Conservation (phyloP, 2,329 filamentous ascomycete species). For the Apiospora malaysiana region DNA sequence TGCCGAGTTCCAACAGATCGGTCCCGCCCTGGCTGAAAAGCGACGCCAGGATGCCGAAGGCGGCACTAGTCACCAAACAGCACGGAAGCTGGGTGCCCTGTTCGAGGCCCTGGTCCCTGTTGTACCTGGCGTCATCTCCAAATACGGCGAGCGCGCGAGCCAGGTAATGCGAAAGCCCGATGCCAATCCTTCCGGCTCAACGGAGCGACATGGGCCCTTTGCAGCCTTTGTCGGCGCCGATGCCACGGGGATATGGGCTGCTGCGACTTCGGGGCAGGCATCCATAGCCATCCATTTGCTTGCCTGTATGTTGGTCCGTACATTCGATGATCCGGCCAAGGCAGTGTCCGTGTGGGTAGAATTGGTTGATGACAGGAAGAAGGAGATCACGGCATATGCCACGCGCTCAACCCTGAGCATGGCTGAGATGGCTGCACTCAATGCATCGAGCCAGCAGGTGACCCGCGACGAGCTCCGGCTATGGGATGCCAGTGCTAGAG, state of each 20-base stretch:
- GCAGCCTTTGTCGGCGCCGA: slow-evolving; percentile 35
- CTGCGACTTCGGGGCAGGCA: slow-evolving; percentile 30
- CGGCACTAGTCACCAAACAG: background rate
- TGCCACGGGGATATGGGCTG: slow-evolving; percentile 29
- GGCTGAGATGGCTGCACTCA: background rate
- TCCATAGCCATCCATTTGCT: slow-evolving; percentile 42
- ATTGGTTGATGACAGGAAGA: slow-evolving; percentile 27
- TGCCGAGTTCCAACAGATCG: background rate
- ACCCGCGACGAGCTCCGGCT: slow-evolving; percentile 31
- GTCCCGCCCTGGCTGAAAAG: background rate
- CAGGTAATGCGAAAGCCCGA: background rate
- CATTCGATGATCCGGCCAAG: slow-evolving; percentile 32
- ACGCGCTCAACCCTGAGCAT: background rate
- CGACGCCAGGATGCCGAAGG: slow-evolving; percentile 7
- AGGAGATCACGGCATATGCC: background rate
- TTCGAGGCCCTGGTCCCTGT: background rate
- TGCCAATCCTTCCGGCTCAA: background rate
- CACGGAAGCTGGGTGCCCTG: background rate
- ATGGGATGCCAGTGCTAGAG: slow-evolving; percentile 40
- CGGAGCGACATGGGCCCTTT: slow-evolving; percentile 31
- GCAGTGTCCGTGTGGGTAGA: slow-evolving; percentile 42
- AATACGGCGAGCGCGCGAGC: background rate
- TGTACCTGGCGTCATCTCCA: background rate
- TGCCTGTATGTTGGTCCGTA: slow-evolving; percentile 40
- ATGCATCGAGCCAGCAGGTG: slow-evolving; percentile 29